Percentiles rank a stretch among this genome's conserved stretches.
phyloP scores from a whole-genome alignment of 306 rosid species.

The Vachellia collinsii region DNA sequence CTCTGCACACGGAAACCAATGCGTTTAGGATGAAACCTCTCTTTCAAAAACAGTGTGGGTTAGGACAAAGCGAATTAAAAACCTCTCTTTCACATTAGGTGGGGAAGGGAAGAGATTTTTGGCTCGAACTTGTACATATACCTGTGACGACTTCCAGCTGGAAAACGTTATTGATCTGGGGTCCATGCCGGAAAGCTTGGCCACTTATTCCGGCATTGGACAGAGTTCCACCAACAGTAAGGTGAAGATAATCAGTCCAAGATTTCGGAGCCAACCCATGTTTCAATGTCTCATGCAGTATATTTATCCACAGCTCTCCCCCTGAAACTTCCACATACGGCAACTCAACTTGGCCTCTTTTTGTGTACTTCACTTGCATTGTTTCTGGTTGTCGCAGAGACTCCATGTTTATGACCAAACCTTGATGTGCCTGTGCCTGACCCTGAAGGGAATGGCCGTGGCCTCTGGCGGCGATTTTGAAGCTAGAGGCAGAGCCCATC shows the following conservation, averaged over 20 bases:
- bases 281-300: slow-evolving; percentile 82
- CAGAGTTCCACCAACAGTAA: slow-evolving; percentile 94
- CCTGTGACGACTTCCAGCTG: slow-evolving; percentile 95
- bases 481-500: slow-evolving; percentile 57
- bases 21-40: not conserved
- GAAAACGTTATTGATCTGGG: slow-evolving; percentile 80
- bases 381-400: slow-evolving; percentile 52
- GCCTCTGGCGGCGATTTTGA: slow-evolving; percentile 92
- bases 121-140: slow-evolving; percentile 21
- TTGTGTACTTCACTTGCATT: slow-evolving; percentile 49
- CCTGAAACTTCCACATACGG: slow-evolving; percentile 88
- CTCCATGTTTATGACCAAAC: slow-evolving; percentile 83
- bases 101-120: slow-evolving; percentile 18
- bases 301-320: slow-evolving; percentile 92
- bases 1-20: not conserved
- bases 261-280: slow-evolving; percentile 91
- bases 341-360: slow-evolving; percentile 37
- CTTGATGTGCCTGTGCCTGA: slow-evolving; percentile 79
- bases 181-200: slow-evolving; percentile 94
- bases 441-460: slow-evolving; percentile 91
- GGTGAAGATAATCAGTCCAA: slow-evolving; percentile 97
- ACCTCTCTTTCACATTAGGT: slow-evolving; percentile 9
- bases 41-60: not conserved
- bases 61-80: slow-evolving; percentile 11
- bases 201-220: slow-evolving; percentile 97